Conservation (phyloP, 2,329 filamentous ascomycete species). For the Alternaria brassicicola region DNA sequence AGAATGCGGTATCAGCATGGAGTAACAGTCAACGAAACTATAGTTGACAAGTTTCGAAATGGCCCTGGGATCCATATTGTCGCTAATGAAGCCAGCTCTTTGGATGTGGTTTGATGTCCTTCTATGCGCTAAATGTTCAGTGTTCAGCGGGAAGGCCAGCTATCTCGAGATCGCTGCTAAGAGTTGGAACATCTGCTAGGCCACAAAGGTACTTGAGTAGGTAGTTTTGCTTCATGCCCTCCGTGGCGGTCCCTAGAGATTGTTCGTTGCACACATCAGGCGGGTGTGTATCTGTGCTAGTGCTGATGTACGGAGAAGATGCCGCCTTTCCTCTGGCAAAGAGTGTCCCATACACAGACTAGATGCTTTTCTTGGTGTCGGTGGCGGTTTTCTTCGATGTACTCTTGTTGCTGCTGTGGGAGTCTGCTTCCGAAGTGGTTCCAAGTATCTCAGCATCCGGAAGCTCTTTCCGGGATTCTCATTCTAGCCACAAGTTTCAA, state of each 20-base stretch:
- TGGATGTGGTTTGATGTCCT: background rate
- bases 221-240: background rate
- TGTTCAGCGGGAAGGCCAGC: background rate
- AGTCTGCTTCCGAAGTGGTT: background rate
- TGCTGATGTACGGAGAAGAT: background rate
- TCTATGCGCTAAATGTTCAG: too few relatives aligned
- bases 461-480: background rate
- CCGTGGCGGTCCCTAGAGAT: background rate
- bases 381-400: background rate
- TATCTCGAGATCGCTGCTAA: background rate
- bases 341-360: background rate
- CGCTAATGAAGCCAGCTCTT: too few relatives aligned
- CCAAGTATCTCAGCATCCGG: background rate
- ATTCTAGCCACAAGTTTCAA: background rate
- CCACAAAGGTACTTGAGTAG: background rate
- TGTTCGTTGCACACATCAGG: background rate
- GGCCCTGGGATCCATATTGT: too few relatives aligned
- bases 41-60: background rate
- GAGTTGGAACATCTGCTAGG: background rate
- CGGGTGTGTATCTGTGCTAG: background rate
- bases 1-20: background rate
- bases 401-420: background rate
- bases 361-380: background rate
- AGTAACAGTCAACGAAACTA: too few relatives aligned
- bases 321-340: too few relatives aligned